Conservation (phyloP, 2,329 filamentous ascomycete genomes). For the Beauveria australis region DNA sequence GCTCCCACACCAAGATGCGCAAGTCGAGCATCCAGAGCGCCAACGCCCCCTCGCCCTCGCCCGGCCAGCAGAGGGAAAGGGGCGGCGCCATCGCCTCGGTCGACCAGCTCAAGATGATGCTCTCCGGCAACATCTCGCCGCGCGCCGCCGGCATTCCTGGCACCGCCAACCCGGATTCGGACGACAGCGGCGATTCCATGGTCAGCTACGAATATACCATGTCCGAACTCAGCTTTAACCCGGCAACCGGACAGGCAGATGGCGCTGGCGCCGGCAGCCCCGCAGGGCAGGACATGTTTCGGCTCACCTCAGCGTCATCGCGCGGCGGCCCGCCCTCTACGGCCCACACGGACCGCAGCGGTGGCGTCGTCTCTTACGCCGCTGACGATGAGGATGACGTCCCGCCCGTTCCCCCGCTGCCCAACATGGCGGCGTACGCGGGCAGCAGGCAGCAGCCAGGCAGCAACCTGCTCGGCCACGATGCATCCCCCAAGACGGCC, state of each 20-base stretch:
- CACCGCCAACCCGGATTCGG: constrained; percentile 34
- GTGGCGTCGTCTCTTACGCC: not conserved
- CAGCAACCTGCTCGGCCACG: constrained; percentile 18
- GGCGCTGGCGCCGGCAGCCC: not conserved
- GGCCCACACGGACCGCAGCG: constrained; percentile 6
- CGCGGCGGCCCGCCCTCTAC: constrained; percentile 24
- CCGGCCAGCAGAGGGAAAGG: constrained; percentile 32
- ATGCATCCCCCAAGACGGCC: constrained; percentile 21
- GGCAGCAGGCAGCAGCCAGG: constrained; percentile 8
- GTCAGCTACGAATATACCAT: constrained; percentile 60
- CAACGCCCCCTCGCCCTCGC: constrained; percentile 14
- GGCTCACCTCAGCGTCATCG: constrained; percentile 27
- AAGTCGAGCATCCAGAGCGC: constrained; percentile 48
- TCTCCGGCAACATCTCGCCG: constrained; percentile 41
- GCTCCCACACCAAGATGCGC: constrained; percentile 35
- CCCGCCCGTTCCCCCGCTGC: constrained; percentile 50
- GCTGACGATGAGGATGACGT: constrained; percentile 29
- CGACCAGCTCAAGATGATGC: constrained; percentile 54
- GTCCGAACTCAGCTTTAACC: constrained; percentile 59
- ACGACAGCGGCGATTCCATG: constrained; percentile 59
- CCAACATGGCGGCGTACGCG: constrained; percentile 27
- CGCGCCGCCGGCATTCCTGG: constrained; percentile 31
- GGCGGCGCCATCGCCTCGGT: constrained; percentile 48
- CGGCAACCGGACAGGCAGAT: constrained; percentile 22
- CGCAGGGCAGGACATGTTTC: constrained; percentile 20